Evolutionary conservation across 495 filamentous ascomycete species (phyloP).

Genomic region (Hypoxylon rickii): DNA sequence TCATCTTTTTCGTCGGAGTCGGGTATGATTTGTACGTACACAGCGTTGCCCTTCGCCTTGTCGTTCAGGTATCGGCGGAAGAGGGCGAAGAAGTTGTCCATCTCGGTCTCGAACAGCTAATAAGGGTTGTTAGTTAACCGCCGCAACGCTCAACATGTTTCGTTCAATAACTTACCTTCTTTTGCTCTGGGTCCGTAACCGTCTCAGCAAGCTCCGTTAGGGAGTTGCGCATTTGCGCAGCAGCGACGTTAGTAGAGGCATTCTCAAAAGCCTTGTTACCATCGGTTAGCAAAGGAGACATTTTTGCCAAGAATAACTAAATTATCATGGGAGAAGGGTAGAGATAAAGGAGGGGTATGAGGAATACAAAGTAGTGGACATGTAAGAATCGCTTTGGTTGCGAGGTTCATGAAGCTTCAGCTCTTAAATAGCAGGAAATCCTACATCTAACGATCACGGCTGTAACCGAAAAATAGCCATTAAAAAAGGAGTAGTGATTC

Average conservation of each 20-base stretch:
- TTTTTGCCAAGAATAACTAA: background rate
- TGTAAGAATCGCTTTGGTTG: too few relatives aligned
- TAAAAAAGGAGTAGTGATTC: conserved; percentile 1
- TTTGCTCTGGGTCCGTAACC: conserved; percentile 78
- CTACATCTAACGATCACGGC: background rate
- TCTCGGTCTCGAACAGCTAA: conserved; percentile 91
- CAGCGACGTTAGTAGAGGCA: conserved; percentile 96
- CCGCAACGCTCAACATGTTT: too few relatives aligned
- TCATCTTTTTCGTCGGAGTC: background rate
- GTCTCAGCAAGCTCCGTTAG: conserved; percentile 90
- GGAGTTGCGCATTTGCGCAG: conserved; percentile 98
- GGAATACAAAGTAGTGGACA: background rate
- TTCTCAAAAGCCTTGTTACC: conserved; percentile 89
- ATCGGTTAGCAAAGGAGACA: conserved; percentile 15
- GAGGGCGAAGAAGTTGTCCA: conserved; percentile 99
- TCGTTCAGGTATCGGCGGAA: conserved; percentile 98
- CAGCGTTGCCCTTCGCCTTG: conserved; percentile 93
- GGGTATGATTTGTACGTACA: conserved; percentile 53
- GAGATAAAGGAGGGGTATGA: background rate
- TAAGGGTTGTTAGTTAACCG: conserved; percentile 14
- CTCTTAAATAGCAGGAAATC: background rate
- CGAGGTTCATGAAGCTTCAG: too few relatives aligned
- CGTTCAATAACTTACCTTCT: conserved; percentile 65
- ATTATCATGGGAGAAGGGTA: background rate
- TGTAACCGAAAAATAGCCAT: background rate